Base-by-base conservation (phyloP, 352 stramenopile species). In the Globisporangium parvum region DNA sequence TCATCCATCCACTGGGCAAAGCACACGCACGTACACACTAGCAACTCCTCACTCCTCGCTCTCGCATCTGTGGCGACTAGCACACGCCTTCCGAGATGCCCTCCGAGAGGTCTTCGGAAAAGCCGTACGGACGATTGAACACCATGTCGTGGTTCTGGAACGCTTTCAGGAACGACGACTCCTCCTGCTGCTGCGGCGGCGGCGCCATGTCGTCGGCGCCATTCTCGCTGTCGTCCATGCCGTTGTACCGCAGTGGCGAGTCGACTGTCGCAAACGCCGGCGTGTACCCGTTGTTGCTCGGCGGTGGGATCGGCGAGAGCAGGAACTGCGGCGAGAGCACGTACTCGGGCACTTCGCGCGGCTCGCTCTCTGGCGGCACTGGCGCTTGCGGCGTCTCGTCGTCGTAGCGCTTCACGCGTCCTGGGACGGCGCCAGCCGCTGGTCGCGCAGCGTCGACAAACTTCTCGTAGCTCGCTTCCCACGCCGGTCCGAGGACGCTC, bases 1-100 rank as follows among this genome's bases (percentile, higher is more conserved):
- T 37, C 31, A 37, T 37, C 31, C 31, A 37, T 37, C 31, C 31
- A 37, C 10, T 37, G 12, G 31, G 31, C 31, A 37, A 37, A 37
- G 31, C 31, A 37, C 31, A 37, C 31, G 31, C 31, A 37, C 31
- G 8, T 37, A 37, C 31, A 37, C 31, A 37, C 31, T 37, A 37
- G 31, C 31, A 37, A 12, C 31, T 10, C 10, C 41, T 44, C 3
- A 35, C 26, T 51, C n/a, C 21, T 55, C 28, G 10, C 23, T 41
- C 40, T 47, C n/a, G n/a, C n/a, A n/a, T n/a, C n/a, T n/a, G n/a
- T n/a, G n/a, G n/a, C n/a, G n/a, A n/a, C n/a, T 70, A 92, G 73
- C 82, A 92, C 54, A 92, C 82, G 54, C 82, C 82, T 67, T 92
- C 82, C 35, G 79, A 87, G 44, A 92, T 57, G 3, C 79, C 75